Evolutionary conservation across 768 basidiomycete genomes (phyloP), one percentile per base, ranked within the genome.

Genomic region (Kwoniella newhampshirensis): DNA sequence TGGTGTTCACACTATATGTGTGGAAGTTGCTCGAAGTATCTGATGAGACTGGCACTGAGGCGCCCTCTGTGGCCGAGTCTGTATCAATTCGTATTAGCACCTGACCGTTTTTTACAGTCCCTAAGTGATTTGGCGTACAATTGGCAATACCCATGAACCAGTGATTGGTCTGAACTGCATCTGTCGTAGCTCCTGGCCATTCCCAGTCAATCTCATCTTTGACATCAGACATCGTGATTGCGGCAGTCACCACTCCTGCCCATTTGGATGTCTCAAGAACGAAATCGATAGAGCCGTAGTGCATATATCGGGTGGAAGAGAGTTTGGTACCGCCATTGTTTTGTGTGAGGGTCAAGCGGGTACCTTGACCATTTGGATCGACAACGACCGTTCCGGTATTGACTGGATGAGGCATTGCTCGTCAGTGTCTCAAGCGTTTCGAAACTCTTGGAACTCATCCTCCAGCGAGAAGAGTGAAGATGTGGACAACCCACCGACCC

Each of bases 231-330:
- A 91, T 91, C 4, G 86, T 87, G 51, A 75, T 75, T 13, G 73
- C 62, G 48, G 90, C 89, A 0, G 86, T 86, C 51, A 93, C 86
- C 6, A 92, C 85, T 30, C 89, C 89, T 17, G 73, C 81, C 88
- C 87, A 89, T 54, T 83, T 82, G 39, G 87, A 84, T 0, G 88
- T 86, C 78, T 89, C 56, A 9, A 63, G 54, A 1, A 60, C 59
- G 26, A 71, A 68, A 45, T 71, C 67, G 65, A 91, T 82, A 12
- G 79, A 84, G 32, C 89, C 90, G 64, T 91, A 91, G 74, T 89
- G 85, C 2, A 91, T 76, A 70, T 89, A 91, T 39, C 85, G 82
- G 1, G 89, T 91, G 21, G 86, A 86, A 3, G 87, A 87, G 44
- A 92, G 64, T 40, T 86, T 82, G 4, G 86, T 91, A 18, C 91